Evolutionary conservation across 345 rosid species (phyloP).

Genomic region (Salix viminalis): DNA sequence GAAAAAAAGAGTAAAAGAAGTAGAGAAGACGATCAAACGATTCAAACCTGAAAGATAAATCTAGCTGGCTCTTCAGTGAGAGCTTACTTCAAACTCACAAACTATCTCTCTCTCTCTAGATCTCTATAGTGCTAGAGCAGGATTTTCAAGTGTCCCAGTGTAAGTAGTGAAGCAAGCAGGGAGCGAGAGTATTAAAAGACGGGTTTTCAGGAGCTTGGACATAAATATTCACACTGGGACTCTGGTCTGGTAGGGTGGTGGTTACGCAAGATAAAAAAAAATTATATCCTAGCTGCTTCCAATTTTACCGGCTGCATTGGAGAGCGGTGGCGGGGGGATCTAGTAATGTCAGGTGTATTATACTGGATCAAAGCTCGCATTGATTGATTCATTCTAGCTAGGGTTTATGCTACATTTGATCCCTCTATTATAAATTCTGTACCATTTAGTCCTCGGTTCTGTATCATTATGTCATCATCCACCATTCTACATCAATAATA

Average conservation of each 20-base stretch:
- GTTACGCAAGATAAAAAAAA: neutral
- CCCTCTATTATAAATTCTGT: neutral
- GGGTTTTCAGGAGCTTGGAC: neutral
- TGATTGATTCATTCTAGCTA: neutral
- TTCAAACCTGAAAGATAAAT: slow-evolving; percentile 15
- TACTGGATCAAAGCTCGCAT: neutral
- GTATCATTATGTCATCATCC: too few relatives aligned
- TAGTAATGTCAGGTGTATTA: neutral
- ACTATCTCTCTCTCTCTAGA: neutral
- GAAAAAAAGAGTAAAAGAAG: neutral
- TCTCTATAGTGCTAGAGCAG: slow-evolving; percentile 2
- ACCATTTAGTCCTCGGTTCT: neutral
- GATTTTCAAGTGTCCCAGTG: neutral
- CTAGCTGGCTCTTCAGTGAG: neutral
- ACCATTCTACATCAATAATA: too few relatives aligned
- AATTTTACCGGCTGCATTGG: neutral
- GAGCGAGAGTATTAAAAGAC: neutral
- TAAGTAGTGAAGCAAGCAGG: neutral
- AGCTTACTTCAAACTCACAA: neutral
- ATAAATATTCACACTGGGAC: neutral
- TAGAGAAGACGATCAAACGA: slow-evolving; percentile 13
- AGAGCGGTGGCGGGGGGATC: neutral
- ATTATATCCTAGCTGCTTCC: neutral
- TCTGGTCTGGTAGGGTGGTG: neutral
- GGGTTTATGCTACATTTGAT: neutral